These are phyloP conservation scores for Sparassis latifolia DNA, from an alignment of 1,284 basidiomycete genomes.

Conservation along the genomic window DNA sequence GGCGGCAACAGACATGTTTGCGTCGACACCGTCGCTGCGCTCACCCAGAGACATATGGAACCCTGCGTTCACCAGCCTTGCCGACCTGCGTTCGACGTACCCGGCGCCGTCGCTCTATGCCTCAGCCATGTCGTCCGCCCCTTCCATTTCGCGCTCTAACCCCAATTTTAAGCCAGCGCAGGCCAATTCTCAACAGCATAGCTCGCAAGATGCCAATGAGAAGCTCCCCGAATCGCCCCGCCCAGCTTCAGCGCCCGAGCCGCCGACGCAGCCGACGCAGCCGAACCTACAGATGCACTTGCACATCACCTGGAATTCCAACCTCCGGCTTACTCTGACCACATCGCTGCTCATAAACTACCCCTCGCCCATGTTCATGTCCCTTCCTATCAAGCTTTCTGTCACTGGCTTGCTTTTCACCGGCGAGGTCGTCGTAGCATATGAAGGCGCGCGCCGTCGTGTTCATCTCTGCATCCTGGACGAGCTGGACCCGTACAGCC, in stretches of 20 bases:
- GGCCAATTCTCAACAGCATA: constrained; percentile 1
- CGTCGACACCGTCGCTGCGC: constrained; percentile 45
- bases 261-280: constrained; percentile 27
- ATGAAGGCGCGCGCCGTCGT: constrained; percentile 76
- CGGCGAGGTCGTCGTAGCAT: constrained; percentile 86
- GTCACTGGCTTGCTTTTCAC: constrained; percentile 85
- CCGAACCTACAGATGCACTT: constrained; percentile 76
- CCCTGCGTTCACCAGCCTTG: constrained; percentile 28
- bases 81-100: constrained; percentile 24
- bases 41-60: constrained; percentile 45
- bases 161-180: constrained; percentile 4
- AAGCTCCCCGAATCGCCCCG: not conserved
- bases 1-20: constrained; percentile 46
- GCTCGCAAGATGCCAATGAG: not conserved
- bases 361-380: constrained; percentile 92
- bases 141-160: constrained; percentile 3
- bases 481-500: constrained; percentile 76
- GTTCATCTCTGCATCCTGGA: constrained; percentile 88
- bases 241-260: not conserved
- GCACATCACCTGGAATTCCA: constrained; percentile 69
- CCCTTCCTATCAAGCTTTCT: constrained; percentile 86
- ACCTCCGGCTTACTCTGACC: constrained; percentile 77
- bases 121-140: constrained; percentile 21
- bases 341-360: constrained; percentile 96
- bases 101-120: constrained; percentile 24